Base-by-base conservation (phyloP, 139 green algal genomes). In the Picocystis salinarum region DNA sequence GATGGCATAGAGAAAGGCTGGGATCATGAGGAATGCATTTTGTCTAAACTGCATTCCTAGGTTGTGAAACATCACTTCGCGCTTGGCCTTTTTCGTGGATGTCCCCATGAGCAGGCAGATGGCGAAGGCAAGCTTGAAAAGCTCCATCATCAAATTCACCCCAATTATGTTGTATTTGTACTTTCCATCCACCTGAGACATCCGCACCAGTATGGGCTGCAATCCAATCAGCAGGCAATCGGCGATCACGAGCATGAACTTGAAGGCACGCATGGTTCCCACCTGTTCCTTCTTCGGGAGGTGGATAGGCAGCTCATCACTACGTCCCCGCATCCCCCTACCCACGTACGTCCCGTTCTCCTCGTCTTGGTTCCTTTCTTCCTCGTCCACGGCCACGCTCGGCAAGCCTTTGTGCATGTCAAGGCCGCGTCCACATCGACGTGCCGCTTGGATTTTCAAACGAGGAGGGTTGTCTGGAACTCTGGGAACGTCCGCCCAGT, bases 181-280 rank as follows among this genome's bases (percentile, higher is more conserved):
- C 37, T 69, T 74, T 23, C 83, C 85, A 6, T 55, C 52, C 44
- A 84, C 75, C 55, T 96, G 95, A 3, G 66, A 78, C 60, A 93
- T 62, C 53, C 92, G 85, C 45, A 96, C 86, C 40, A 96, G 71
- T 37, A 96, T 83, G 5, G 84, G 84, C 50, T 89, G 76, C 40
- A 93, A 33, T 67, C 75, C 76, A 28, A 92, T 79, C 26, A 92
- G 65, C 6, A 79, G 42, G 63, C 79, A 91, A 56, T 92, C 80
- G 2, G 69, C 56, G 1, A 56, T 54, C 1, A 92, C 80, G 2
- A 92, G 62, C 34, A 55, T 67, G 6, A 91, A 53, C 50, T 81
- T 74, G 23, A 26, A 64, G 23, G 37, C 37, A 18, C n/a, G n/a
- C n/a, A n/a, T n/a, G n/a, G n/a, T n/a, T n/a, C n/a, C n/a, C n/a